These are phyloP conservation scores for Sphaerulina musiva DNA, from an alignment of 2,329 filamentous ascomycete genomes.

Conservation along the genomic window DNA sequence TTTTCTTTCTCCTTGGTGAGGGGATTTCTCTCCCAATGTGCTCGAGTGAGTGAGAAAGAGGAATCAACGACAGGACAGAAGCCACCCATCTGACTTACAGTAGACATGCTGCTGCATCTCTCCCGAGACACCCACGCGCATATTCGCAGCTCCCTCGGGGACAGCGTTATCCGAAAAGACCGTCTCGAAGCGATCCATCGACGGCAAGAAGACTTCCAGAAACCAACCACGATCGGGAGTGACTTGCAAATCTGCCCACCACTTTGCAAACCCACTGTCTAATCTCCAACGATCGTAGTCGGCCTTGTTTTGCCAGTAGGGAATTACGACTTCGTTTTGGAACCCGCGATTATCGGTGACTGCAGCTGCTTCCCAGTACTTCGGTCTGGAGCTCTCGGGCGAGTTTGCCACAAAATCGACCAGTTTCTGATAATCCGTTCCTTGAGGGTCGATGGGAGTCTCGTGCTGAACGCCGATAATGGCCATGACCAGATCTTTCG, in stretches of 20 bases:
- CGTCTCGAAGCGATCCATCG: constrained; percentile 41
- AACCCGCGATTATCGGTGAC: constrained; percentile 31
- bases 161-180: constrained; percentile 37
- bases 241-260: constrained; percentile 35
- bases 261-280: constrained; percentile 19
- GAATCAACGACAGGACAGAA: too few relatives aligned
- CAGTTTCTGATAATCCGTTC: constrained; percentile 13
- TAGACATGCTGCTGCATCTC: constrained; percentile 42
- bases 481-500: constrained; percentile 33
- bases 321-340: constrained; percentile 36
- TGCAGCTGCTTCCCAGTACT: constrained; percentile 34
- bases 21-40: too few relatives aligned
- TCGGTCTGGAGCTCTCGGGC: constrained; percentile 16
- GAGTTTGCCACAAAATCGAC: constrained; percentile 19
- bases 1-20: too few relatives aligned
- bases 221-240: constrained; percentile 38
- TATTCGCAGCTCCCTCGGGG: constrained; percentile 39
- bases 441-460: constrained; percentile 1
- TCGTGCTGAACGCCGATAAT: constrained; percentile 33
- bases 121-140: constrained; percentile 36
- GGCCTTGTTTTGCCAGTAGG: constrained; percentile 37
- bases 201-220: constrained; percentile 39
- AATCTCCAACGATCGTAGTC: constrained; percentile 30
- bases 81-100: constrained; percentile 16
- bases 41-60: too few relatives aligned